These are phyloP conservation scores for Chlamydomonas incerta DNA, from an alignment of 139 green algal species.

Conservation along the genomic window DNA sequence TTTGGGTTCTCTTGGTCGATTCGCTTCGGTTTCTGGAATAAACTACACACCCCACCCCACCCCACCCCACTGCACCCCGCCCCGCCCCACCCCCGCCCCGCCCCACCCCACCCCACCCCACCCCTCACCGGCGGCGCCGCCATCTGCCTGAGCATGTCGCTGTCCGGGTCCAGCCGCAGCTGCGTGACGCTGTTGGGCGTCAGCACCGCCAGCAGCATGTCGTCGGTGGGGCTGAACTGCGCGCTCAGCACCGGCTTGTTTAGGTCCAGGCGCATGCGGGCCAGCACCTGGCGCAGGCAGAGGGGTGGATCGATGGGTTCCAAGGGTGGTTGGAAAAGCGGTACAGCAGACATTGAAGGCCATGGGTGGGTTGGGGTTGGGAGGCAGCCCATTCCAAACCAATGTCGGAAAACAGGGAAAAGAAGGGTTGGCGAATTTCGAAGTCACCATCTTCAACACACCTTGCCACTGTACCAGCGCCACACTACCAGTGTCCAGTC, in stretches of 20 bases:
- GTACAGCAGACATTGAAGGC: too few species aligned
- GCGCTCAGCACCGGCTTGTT: slow-evolving; percentile 5
- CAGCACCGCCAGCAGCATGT: slow-evolving; percentile 42
- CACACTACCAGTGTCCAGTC: slow-evolving; percentile 48
- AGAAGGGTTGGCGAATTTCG: too few species aligned
- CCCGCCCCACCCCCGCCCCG: not conserved
- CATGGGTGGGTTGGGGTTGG: too few species aligned
- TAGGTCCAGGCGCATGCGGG: slow-evolving; percentile 1
- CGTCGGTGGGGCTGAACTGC: slow-evolving; percentile 48
- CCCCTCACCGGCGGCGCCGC: not conserved
- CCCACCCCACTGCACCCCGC: not conserved
- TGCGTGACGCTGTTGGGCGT: not conserved
- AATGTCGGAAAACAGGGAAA: too few species aligned
- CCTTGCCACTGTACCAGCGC: slow-evolving; percentile 64
- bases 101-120: not conserved
- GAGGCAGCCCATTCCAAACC: too few species aligned
- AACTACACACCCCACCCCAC: not conserved
- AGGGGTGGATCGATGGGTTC: too few species aligned
- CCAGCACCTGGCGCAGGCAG: slow-evolving; percentile 29
- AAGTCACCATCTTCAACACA: too few species aligned
- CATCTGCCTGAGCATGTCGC: slow-evolving; percentile 1
- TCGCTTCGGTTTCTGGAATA: too few species aligned
- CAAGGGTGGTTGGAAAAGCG: too few species aligned
- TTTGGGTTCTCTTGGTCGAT: too few species aligned
- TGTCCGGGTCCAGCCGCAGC: slow-evolving; percentile 39